Evolutionary conservation across 2,329 filamentous ascomycete genomes (phyloP).

Genomic region (Pyricularia sp.): DNA sequence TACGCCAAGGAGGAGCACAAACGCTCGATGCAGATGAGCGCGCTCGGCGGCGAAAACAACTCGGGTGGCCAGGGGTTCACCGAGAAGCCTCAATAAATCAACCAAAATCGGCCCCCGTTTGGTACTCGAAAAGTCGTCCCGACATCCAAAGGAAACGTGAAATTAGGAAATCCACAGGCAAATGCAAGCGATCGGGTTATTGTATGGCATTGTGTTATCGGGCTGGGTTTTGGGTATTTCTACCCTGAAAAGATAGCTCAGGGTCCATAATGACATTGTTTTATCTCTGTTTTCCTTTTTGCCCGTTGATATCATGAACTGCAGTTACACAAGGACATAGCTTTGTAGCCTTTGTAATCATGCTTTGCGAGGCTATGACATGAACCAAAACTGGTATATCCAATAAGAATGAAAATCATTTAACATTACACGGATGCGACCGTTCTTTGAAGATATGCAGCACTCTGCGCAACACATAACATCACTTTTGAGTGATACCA

Average conservation of each 20-base stretch:
- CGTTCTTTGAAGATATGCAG: too few relatives aligned
- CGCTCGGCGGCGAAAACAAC: slow-evolving; percentile 19
- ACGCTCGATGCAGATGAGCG: slow-evolving; percentile 34
- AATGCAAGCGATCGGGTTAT: slow-evolving; percentile 6
- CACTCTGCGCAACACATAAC: neutral
- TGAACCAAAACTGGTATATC: too few relatives aligned
- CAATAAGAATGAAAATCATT: too few relatives aligned
- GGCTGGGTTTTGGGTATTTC: neutral
- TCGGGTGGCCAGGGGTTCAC: slow-evolving; percentile 26
- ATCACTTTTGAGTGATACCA: neutral
- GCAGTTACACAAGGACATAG: neutral
- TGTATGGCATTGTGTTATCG: neutral
- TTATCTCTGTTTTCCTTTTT: neutral
- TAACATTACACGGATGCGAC: too few relatives aligned
- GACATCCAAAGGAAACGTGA: too few relatives aligned
- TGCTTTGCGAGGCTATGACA: neutral
- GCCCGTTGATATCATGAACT: neutral
- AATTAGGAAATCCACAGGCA: slow-evolving; percentile 1
- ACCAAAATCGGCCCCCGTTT: too few relatives aligned
- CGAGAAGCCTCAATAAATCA: slow-evolving; percentile 16
- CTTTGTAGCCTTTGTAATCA: neutral
- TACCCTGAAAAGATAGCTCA: neutral
- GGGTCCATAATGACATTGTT: neutral
- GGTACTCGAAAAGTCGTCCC: too few relatives aligned
- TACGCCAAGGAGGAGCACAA: slow-evolving; percentile 42